Conservation (phyloP, 2,329 filamentous ascomycete species). For the Cladosporium phlei region DNA sequence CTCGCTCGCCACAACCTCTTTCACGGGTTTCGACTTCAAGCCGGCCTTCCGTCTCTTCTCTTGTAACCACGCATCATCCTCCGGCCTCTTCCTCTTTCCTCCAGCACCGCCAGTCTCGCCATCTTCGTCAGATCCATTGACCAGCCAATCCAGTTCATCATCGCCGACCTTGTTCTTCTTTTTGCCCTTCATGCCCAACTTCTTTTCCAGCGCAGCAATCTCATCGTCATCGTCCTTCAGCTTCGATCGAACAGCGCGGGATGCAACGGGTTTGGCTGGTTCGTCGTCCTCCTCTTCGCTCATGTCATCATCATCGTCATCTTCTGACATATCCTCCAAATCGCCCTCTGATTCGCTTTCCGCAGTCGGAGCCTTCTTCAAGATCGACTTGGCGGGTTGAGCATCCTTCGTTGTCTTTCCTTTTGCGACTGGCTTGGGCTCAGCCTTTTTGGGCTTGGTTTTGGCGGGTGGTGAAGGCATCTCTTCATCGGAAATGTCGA, state of each 20-base stretch:
- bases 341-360: constrained; percentile 14
- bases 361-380: constrained; percentile 28
- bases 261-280: constrained; percentile 6
- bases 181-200: constrained; percentile 73
- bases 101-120: constrained; percentile 40
- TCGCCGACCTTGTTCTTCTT: constrained; percentile 74
- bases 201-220: constrained; percentile 82
- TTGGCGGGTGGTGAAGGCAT: not conserved
- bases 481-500: constrained; percentile 29
- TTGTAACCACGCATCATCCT: constrained; percentile 58
- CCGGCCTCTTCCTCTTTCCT: constrained; percentile 53
- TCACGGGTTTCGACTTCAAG: constrained; percentile 18
- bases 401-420: constrained; percentile 19
- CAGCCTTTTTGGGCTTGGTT: constrained; percentile 14
- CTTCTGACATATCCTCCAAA: constrained; percentile 18
- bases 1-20: constrained; percentile 25
- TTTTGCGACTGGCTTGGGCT: not conserved
- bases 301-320: constrained; percentile 10
- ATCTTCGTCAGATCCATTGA: constrained; percentile 57
- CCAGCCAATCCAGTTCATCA: constrained; percentile 74
- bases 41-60: constrained; percentile 53
- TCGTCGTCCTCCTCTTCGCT: constrained; percentile 5
- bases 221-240: constrained; percentile 80
- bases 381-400: constrained; percentile 33
- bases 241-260: constrained; percentile 38